Base-by-base conservation (phyloP, 2,329 filamentous ascomycete species). In the Neofusicoccum laricinum region DNA sequence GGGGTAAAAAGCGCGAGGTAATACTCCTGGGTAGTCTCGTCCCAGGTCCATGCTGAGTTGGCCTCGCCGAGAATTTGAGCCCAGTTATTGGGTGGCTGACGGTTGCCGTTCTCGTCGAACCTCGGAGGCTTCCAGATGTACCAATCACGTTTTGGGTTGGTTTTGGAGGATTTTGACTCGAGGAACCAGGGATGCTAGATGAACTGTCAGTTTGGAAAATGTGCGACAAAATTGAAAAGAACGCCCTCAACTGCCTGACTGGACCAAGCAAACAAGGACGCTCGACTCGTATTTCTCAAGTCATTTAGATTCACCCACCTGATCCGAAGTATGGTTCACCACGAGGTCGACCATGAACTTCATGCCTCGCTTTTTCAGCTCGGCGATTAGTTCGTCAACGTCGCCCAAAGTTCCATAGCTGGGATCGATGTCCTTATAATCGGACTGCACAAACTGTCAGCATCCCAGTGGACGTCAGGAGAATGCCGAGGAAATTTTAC, bases 261-360 rank as follows among this genome's bases (percentile, higher is more conserved):
- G 30, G 15, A 53, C 10, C 36, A 17, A 21, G 19, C 11, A 57
- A 30, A n/a, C 32, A 36, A 34, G 15, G 6, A 14, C 15, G 15
- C 12, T 0, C 3, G 8, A 50, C 40, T 17, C n/a, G 14, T 14
- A 17, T 36, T 17, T 1, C 32, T 7, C n/a, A 4, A 25, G 8
- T 43, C 17, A 2, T 30, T 62, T 50, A 25, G 36, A 30, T 6
- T 38, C 15, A 45, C 59, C 32, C 45, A 63, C 59, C 46, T 76
- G 82, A 67, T 89, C 85, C 2, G 86, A 90, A 0, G 90, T 92
- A 72, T 94, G 90, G 68, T 93, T 94, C 66, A 93, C 84, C 1
- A 93, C 90, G 2, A 93, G 80, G 71, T 93, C 90, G 65, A 93
- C 83, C 64, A 93, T 86, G 11, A 93, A 76, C 68, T 85, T 86